Conservation (phyloP, 148 eudicot species). For the Rhododendron molle region DNA sequence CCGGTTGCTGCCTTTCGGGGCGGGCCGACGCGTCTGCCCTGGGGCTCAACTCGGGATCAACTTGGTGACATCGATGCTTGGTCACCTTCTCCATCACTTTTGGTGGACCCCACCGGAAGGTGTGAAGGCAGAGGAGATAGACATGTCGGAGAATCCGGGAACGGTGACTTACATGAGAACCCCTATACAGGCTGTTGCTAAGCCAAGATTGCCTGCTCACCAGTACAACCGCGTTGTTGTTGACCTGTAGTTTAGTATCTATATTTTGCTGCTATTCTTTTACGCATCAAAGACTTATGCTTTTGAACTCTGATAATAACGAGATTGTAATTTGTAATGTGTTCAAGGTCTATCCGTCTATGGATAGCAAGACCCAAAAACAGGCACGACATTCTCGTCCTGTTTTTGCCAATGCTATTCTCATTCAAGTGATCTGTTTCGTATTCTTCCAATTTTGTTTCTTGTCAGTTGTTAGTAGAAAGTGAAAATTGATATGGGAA, state of each 20-base stretch:
- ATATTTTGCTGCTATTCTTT: not conserved
- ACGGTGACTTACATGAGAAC: slow-evolving; percentile 67
- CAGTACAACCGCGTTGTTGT: slow-evolving; percentile 54
- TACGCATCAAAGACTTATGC: not conserved
- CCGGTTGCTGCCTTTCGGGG: slow-evolving; percentile 73
- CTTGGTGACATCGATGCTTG: slow-evolving; percentile 76
- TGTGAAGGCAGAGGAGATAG: slow-evolving; percentile 55
- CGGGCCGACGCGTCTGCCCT: slow-evolving; percentile 77
- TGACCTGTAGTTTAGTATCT: not conserved
- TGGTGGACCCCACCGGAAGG: slow-evolving; percentile 57
- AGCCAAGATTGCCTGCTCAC: slow-evolving; percentile 59
- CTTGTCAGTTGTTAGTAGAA: no score
- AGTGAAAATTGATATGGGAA: no score
- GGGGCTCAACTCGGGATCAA: slow-evolving; percentile 75
- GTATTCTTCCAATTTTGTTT: no score
- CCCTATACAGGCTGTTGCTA: slow-evolving; percentile 56
- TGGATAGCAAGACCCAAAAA: not conserved
- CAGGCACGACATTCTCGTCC: not conserved
- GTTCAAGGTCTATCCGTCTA: not conserved
- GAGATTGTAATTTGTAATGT: not conserved
- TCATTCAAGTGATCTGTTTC: not conserved
- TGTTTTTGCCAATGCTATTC: not conserved
- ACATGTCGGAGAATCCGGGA: slow-evolving; percentile 72
- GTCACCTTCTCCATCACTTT: slow-evolving; percentile 76
- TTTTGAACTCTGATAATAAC: not conserved